These are phyloP conservation scores for Cynanchum wilfordii DNA, from an alignment of 257 asterid genomes.

Conservation along the genomic window DNA sequence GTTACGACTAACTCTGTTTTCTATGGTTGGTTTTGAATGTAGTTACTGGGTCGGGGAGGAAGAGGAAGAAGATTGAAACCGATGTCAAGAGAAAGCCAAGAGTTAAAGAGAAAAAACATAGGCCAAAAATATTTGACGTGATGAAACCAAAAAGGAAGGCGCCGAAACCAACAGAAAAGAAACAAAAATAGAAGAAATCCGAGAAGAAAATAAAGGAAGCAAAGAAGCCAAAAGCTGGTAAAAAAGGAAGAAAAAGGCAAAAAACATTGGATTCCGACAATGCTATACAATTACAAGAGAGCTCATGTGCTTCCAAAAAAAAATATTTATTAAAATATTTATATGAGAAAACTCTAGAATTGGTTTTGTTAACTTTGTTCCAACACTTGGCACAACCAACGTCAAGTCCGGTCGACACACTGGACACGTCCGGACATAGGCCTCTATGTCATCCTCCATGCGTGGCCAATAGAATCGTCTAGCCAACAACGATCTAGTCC, in stretches of 20 bases:
- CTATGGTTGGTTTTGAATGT: too few relatives aligned
- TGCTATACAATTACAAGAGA: background rate
- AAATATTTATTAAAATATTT: too few relatives aligned
- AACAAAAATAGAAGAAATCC: background rate
- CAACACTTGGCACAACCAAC: too few relatives aligned
- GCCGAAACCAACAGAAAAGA: background rate
- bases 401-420: too few relatives aligned
- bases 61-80: background rate
- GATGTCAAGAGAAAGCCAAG: background rate
- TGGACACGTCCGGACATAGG: too few relatives aligned
- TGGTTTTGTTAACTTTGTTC: too few relatives aligned
- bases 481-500: too few relatives aligned
- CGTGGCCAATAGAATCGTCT: too few relatives aligned
- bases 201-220: background rate
- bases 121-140: constrained; percentile 2
- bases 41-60: background rate
- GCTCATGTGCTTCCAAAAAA: background rate
- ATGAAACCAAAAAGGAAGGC: background rate
- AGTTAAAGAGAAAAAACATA: background rate
- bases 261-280: background rate
- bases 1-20: too few relatives aligned
- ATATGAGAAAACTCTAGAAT: too few relatives aligned
- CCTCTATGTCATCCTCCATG: too few relatives aligned
- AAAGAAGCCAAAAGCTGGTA: background rate
- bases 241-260: background rate